phyloP scores from a whole-genome alignment of 495 filamentous ascomycete species.

The Hyaloscypha variabilis region DNA sequence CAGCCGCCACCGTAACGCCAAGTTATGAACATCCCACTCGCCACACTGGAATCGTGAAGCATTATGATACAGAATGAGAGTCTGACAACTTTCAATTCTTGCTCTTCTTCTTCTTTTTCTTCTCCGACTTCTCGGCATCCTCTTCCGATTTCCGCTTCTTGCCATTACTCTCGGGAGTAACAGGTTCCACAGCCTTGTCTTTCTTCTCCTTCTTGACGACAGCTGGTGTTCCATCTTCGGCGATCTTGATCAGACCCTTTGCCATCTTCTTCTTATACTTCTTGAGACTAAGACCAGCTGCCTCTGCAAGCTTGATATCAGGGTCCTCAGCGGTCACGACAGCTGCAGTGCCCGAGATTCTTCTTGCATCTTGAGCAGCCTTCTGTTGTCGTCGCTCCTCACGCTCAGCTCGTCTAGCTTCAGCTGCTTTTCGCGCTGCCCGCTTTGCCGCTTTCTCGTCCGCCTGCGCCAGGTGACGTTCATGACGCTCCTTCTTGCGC shows the following conservation, averaged over 20 bases:
- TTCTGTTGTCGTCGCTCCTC: conserved; percentile 46
- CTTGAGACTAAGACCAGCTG: conserved; percentile 66
- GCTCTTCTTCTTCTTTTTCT: conserved; percentile 51
- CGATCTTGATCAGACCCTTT: conserved; percentile 65
- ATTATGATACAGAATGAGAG: conserved; percentile 35
- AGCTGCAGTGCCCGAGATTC: conserved; percentile 31
- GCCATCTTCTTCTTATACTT: conserved; percentile 74
- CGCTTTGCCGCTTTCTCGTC: conserved; percentile 39
- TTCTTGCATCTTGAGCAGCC: conserved; percentile 34
- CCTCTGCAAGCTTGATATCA: conserved; percentile 54
- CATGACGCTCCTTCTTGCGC: conserved; percentile 42
- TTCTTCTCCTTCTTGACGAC: conserved; percentile 80
- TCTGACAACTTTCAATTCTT: conserved; percentile 27
- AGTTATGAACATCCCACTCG: conserved; percentile 15
- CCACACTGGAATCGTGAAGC: neutral
- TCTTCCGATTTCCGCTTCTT: conserved; percentile 47
- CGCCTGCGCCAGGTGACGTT: conserved; percentile 38
- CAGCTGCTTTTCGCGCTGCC: conserved; percentile 29
- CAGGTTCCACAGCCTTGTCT: conserved; percentile 60
- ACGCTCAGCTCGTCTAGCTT: conserved; percentile 31
- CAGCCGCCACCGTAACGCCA: conserved; percentile 5
- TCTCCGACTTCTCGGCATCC: conserved; percentile 48
- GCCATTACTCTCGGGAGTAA: conserved; percentile 23
- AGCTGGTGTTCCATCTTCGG: conserved; percentile 57
- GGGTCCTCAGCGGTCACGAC: conserved; percentile 17